A percentile compares a stretch with the other conserved stretches of the same genome.
These are phyloP conservation scores for Mucor piriformis DNA, from an alignment of 371 early-diverging fungal species.

Conservation along the genomic window DNA sequence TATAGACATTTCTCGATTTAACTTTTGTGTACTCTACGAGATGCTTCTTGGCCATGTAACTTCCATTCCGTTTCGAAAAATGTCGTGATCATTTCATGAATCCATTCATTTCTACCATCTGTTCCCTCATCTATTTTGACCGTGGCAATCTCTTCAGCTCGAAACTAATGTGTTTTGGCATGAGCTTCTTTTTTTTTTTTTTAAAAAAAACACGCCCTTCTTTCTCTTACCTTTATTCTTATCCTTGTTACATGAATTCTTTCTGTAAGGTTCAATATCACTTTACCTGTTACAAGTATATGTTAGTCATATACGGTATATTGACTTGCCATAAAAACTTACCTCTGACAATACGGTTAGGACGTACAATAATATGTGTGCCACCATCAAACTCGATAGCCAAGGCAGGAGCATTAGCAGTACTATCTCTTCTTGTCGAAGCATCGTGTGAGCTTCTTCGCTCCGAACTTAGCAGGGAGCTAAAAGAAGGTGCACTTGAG, in stretches of 20 bases:
- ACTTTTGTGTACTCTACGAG: conserved; percentile 27
- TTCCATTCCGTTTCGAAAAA: conserved; percentile 54
- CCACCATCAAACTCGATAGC: conserved; percentile 54
- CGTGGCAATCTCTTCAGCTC: conserved; percentile 52
- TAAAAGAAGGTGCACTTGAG: conserved; percentile 32
- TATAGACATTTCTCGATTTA: not conserved
- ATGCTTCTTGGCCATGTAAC: conserved; percentile 47
- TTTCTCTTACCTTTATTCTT: conserved; percentile 43
- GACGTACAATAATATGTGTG: conserved; percentile 48
- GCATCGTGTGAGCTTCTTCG: not conserved
- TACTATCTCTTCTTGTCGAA: conserved; percentile 2
- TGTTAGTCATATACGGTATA: not conserved
- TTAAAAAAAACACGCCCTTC: too few relatives aligned
- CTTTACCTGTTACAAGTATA: conserved; percentile 21
- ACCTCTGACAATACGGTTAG: conserved; percentile 49
- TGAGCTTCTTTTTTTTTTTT: conserved; percentile 19
- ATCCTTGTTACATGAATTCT: conserved; percentile 45
- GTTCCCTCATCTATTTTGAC: conserved; percentile 49
- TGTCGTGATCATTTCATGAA: conserved; percentile 49
- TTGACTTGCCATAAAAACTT: not conserved
- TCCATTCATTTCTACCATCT: conserved; percentile 42
- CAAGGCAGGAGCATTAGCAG: not conserved
- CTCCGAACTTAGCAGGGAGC: conserved; percentile 1
- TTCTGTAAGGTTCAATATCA: conserved; percentile 37
- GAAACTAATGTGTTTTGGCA: conserved; percentile 41